Percentiles rank a stretch among this genome's conserved stretches.
Conservation (phyloP, 1,284 basidiomycete species). For the Somion occarium region DNA sequence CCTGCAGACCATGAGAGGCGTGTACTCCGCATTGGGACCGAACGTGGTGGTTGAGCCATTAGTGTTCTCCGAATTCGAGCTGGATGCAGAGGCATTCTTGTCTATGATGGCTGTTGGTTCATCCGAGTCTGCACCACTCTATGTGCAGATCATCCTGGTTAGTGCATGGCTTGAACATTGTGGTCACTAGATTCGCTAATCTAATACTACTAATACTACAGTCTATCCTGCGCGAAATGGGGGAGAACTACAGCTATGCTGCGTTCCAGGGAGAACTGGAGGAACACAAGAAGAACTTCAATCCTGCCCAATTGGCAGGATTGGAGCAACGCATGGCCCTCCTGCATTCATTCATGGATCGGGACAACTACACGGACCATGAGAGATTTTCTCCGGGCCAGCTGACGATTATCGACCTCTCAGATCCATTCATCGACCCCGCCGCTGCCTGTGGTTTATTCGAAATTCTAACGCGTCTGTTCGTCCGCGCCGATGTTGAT, state of each 20-base stretch:
- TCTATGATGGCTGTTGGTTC: conserved; percentile 65
- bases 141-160: conserved; percentile 60
- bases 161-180: conserved; percentile 26
- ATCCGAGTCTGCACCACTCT: conserved; percentile 56
- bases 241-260: conserved; percentile 39
- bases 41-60: conserved; percentile 51
- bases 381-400: conserved; percentile 48
- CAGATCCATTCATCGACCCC: conserved; percentile 69
- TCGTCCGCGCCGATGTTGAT: conserved; percentile 54
- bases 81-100: conserved; percentile 62
- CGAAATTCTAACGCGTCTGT: conserved; percentile 61
- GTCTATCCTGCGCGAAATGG: conserved; percentile 42
- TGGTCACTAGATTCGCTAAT: conserved; percentile 8
- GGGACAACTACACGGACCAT: conserved; percentile 4
- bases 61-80: conserved; percentile 52
- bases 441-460: conserved; percentile 64
- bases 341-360: conserved; percentile 46
- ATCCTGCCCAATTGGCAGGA: conserved; percentile 43
- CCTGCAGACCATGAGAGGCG: conserved; percentile 50
- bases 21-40: conserved; percentile 48
- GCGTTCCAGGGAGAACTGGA: conserved; percentile 46
- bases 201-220: conserved; percentile 18
- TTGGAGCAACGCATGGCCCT: conserved; percentile 48
- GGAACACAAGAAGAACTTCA: conserved; percentile 44
- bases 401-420: conserved; percentile 61